Percentiles rank a stretch among this genome's conserved stretches.
These are phyloP conservation scores for Phytophthora constricta DNA, from an alignment of 352 stramenopile genomes.

Conservation along the genomic window DNA sequence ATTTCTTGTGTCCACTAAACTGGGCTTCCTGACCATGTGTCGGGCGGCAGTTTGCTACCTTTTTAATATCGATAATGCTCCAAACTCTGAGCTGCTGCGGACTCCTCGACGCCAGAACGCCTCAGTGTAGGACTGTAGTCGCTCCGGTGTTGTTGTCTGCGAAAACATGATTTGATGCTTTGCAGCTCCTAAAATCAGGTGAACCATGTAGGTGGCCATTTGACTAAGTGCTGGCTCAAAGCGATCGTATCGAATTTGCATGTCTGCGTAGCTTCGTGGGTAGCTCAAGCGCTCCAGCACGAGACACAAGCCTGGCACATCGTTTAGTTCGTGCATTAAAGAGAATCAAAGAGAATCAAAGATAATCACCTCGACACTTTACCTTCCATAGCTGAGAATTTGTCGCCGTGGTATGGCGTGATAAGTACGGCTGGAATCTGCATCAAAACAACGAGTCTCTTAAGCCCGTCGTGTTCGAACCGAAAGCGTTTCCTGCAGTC, in stretches of 20 bases:
- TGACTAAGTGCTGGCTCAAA: neutral
- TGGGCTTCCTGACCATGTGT: constrained; percentile 2
- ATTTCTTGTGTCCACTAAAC: constrained; percentile 9
- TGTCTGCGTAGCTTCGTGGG: neutral
- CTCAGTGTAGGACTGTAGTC: neutral
- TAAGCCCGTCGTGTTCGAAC: constrained; percentile 7
- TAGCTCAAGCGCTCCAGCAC: neutral
- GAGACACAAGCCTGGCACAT: neutral
- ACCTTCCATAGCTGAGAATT: constrained; percentile 1
- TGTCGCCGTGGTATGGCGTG: neutral
- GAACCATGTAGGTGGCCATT: constrained; percentile 8
- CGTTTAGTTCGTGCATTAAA: neutral
- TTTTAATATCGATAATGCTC: constrained; percentile 4
- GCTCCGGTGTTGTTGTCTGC: neutral
- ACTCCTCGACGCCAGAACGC: neutral
- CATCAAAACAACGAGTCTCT: neutral
- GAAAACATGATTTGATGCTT: constrained; percentile 8
- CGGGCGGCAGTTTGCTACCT: constrained; percentile 7
- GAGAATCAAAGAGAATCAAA: neutral
- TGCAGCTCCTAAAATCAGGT: neutral
- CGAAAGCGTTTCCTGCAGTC: constrained; percentile 7
- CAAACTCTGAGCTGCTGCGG: neutral
- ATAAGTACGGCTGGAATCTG: neutral
- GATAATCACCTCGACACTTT: neutral
- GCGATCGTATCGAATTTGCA: neutral